A percentile compares a stretch with the other conserved stretches of the same genome.
Conservation (phyloP, 1,139 yeast genomes). For the Hyphopichia wangnamkhiaoensis region DNA sequence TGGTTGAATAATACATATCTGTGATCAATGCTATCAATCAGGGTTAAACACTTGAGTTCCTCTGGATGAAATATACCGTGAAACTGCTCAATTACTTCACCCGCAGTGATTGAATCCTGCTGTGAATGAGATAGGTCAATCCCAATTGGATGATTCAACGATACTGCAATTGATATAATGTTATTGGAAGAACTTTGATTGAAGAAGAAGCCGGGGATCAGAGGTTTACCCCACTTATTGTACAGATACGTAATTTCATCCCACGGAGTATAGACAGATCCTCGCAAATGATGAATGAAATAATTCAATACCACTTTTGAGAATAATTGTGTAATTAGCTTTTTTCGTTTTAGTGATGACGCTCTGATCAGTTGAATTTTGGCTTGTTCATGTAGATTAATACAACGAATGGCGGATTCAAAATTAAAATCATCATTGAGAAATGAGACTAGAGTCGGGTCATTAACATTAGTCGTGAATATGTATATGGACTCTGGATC, state of each 20-base stretch:
- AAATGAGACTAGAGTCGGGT: constrained; percentile 13
- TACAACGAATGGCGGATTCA: constrained; percentile 33
- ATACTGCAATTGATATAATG: constrained; percentile 44
- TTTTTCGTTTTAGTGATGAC: constrained; percentile 16
- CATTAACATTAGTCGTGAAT: constrained; percentile 18
- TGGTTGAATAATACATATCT: constrained; percentile 46
- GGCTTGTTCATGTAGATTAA: constrained; percentile 36
- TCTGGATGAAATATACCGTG: constrained; percentile 45
- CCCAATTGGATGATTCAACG: constrained; percentile 42
- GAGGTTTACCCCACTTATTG: constrained; percentile 42
- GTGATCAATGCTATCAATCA: constrained; percentile 11
- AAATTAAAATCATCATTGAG: constrained; percentile 37
- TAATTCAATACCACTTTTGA: constrained; percentile 26
- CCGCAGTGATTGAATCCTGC: constrained; percentile 39
- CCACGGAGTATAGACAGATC: constrained; percentile 17
- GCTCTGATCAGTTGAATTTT: constrained; percentile 31
- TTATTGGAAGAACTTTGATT: constrained; percentile 62
- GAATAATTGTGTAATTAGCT: constrained; percentile 24
- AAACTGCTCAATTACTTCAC: constrained; percentile 44
- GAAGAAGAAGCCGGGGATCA: constrained; percentile 30
- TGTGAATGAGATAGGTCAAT: constrained; percentile 60
- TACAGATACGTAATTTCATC: constrained; percentile 19
- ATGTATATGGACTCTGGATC: constrained; percentile 6
- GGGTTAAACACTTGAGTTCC: constrained; percentile 38
- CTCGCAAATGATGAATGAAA: constrained; percentile 6